A percentile compares a stretch with the other conserved stretches of the same genome.
These are phyloP conservation scores for Aspergillus sojae DNA, from an alignment of 2,329 filamentous ascomycete species.

Conservation along the genomic window DNA sequence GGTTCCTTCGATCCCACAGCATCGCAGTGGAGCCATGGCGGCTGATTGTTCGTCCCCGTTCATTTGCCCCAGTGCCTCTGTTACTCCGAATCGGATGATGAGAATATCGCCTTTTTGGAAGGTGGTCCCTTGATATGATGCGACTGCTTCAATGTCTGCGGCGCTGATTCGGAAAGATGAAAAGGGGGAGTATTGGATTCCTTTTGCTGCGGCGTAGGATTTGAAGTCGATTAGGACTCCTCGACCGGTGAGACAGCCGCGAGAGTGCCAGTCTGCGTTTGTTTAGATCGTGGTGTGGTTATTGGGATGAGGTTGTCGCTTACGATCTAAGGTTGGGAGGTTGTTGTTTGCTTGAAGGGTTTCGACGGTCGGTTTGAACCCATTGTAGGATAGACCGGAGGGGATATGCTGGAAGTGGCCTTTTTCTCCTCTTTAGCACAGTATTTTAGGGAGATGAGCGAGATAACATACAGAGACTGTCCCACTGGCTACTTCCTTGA, in stretches of 20 bases:
- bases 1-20: constrained; percentile 49
- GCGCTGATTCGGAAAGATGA: constrained; percentile 36
- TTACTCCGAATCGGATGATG: constrained; percentile 27
- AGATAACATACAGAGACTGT: constrained; percentile 45
- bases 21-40: constrained; percentile 9
- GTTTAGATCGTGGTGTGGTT: neutral
- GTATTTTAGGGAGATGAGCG: constrained; percentile 15
- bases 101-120: constrained; percentile 27
- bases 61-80: constrained; percentile 21
- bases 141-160: constrained; percentile 23
- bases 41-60: constrained; percentile 19
- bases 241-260: constrained; percentile 51
- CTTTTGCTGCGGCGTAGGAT: constrained; percentile 58
- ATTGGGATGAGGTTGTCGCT: neutral
- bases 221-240: constrained; percentile 59
- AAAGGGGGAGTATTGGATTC: constrained; percentile 59
- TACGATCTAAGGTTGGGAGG: constrained; percentile 28
- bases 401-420: constrained; percentile 26
- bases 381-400: constrained; percentile 37
- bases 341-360: constrained; percentile 1
- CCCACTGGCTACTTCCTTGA: constrained; percentile 51
- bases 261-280: constrained; percentile 37
- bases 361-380: constrained; percentile 27
- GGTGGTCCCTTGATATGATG: constrained; percentile 19
- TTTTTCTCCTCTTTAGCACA: neutral